A percentile compares a stretch with the other conserved stretches of the same genome.
phyloP scores from a whole-genome alignment of 2,329 filamentous ascomycete species.

The Fusarium sp. region DNA sequence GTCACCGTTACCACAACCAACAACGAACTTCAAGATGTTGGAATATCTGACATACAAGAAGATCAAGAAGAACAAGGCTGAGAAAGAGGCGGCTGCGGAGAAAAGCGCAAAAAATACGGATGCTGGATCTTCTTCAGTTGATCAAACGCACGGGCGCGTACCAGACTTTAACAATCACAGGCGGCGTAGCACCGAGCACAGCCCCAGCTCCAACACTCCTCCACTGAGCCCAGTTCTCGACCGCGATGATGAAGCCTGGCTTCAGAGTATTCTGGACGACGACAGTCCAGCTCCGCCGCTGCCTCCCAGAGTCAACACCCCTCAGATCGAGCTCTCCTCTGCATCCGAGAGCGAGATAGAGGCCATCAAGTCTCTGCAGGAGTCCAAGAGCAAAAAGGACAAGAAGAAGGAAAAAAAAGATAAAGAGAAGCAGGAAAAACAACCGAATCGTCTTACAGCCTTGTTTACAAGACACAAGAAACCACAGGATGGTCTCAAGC shows the following conservation, averaged over 20 bases:
- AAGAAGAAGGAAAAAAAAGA: constrained; percentile 53
- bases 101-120: constrained; percentile 39
- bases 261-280: constrained; percentile 65
- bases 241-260: constrained; percentile 70
- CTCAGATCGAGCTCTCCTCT: constrained; percentile 59
- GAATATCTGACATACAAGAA: constrained; percentile 75
- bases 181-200: constrained; percentile 39
- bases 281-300: constrained; percentile 65
- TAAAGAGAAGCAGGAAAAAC: constrained; percentile 52
- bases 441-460: constrained; percentile 54
- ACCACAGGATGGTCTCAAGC: constrained; percentile 54
- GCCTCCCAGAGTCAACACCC: constrained; percentile 66
- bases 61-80: constrained; percentile 69
- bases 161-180: constrained; percentile 33
- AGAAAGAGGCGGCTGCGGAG: constrained; percentile 57
- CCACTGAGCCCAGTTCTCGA: constrained; percentile 63
- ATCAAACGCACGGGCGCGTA: constrained; percentile 26
- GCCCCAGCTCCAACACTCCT: constrained; percentile 48
- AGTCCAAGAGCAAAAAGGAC: constrained; percentile 52
- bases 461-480: constrained; percentile 58
- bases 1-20: background rate
- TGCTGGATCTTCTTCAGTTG: constrained; percentile 29
- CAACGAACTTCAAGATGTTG: constrained; percentile 61
- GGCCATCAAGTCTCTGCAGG: constrained; percentile 48
- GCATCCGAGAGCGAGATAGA: constrained; percentile 44